These are phyloP conservation scores for Gloeophyllum trabeum DNA, from an alignment of 768 basidiomycete species.

Conservation along the genomic window DNA sequence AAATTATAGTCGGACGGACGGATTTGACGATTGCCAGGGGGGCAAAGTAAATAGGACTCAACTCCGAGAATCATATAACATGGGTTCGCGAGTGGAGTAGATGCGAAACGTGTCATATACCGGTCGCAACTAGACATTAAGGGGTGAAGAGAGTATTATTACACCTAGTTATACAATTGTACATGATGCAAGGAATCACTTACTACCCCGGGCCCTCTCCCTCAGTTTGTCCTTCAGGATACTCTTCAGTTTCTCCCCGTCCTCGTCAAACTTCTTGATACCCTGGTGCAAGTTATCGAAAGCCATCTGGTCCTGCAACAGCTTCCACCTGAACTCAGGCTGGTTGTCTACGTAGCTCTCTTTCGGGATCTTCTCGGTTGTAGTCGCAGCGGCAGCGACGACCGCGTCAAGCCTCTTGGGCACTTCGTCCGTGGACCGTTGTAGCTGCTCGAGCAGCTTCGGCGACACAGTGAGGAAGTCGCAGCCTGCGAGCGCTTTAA, in stretches of 20 bases:
- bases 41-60: too few species aligned
- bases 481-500: constrained; percentile 33
- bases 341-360: constrained; percentile 35
- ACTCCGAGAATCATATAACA: too few species aligned
- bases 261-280: constrained; percentile 38
- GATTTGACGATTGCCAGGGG: too few species aligned
- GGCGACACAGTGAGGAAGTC: constrained; percentile 43
- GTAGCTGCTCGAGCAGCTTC: constrained; percentile 32
- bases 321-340: constrained; percentile 34
- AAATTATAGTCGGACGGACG: too few species aligned
- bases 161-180: too few species aligned
- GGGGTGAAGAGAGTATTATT: too few species aligned
- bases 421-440: constrained; percentile 9
- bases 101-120: too few species aligned
- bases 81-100: too few species aligned
- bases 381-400: constrained; percentile 8
- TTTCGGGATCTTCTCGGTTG: constrained; percentile 24
- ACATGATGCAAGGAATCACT: too few species aligned
- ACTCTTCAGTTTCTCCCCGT: constrained; percentile 30
- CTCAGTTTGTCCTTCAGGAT: constrained; percentile 15
- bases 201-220: not conserved
- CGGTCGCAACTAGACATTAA: too few species aligned
- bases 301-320: constrained; percentile 35
- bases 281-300: constrained; percentile 42
- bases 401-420: not conserved